These are phyloP conservation scores for Hymenotorrendiella dingleyae DNA, from an alignment of 2,329 filamentous ascomycete species.

Conservation along the genomic window DNA sequence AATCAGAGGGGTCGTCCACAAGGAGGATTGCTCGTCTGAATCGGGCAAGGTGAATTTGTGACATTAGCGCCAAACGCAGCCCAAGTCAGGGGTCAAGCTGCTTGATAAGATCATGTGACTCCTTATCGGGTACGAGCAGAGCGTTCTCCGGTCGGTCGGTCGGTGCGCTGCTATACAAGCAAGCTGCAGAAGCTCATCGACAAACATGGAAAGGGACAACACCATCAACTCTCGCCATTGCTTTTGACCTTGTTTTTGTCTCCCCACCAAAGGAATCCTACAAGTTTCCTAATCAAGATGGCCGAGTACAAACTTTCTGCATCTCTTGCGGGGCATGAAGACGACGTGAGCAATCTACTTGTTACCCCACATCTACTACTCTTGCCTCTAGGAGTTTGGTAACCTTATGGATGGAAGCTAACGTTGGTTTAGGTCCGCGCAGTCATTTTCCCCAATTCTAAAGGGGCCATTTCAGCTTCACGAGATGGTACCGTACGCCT, in stretches of 20 bases:
- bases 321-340: slow-evolving; percentile 80
- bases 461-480: slow-evolving; percentile 76
- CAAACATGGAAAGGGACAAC: slow-evolving; percentile 13
- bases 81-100: not conserved
- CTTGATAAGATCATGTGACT: slow-evolving; percentile 13
- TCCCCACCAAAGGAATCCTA: too few species aligned
- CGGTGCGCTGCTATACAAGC: too few species aligned
- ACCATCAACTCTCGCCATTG: too few species aligned
- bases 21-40: not conserved
- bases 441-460: slow-evolving; percentile 69
- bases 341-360: slow-evolving; percentile 66
- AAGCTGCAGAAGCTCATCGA: slow-evolving; percentile 14
- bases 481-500: slow-evolving; percentile 84
- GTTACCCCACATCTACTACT: slow-evolving; percentile 1
- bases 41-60: slow-evolving; percentile 1
- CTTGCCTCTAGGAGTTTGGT: not conserved
- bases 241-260: too few species aligned
- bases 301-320: slow-evolving; percentile 89
- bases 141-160: not conserved
- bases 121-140: slow-evolving; percentile 1
- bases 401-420: not conserved
- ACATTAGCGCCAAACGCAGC: slow-evolving; percentile 3
- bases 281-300: slow-evolving; percentile 41
- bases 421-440: slow-evolving; percentile 65
- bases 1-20: not conserved